Conservation (phyloP, 2,329 filamentous ascomycete genomes). For the Venturia carpophila region DNA sequence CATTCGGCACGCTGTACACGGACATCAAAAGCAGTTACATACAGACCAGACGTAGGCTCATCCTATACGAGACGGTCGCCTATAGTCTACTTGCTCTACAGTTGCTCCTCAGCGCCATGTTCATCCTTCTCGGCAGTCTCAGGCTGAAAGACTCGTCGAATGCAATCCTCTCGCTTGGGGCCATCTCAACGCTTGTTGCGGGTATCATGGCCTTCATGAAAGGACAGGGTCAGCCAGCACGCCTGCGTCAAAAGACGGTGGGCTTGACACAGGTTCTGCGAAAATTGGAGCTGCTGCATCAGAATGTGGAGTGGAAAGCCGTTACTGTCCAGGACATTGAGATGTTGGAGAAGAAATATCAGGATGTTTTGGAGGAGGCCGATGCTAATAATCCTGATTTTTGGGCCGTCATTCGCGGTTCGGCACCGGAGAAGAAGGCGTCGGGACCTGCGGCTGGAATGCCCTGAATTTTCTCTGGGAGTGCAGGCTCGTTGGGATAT, state of each 20-base stretch:
- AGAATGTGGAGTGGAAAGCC: neutral
- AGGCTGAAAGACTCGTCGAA: neutral
- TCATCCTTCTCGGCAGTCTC: neutral
- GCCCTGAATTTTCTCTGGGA: too few species aligned
- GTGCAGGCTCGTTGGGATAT: too few species aligned
- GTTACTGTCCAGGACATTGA: neutral
- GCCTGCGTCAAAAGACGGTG: neutral
- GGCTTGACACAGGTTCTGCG: neutral
- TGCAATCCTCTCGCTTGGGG: neutral
- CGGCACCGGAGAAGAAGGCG: neutral
- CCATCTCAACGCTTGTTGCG: neutral
- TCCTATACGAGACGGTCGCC: neutral
- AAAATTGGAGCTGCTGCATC: neutral
- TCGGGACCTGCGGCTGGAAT: neutral
- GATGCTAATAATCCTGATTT: constrained; percentile 1
- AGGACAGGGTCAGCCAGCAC: neutral
- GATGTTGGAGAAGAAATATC: neutral
- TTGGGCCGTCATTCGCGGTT: neutral
- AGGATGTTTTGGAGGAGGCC: neutral
- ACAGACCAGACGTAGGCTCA: neutral
- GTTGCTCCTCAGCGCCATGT: neutral
- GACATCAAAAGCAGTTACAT: neutral
- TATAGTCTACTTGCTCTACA: neutral
- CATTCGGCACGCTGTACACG: neutral
- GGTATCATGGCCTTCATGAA: constrained; percentile 7